Evolutionary conservation across 2,329 filamentous ascomycete species (phyloP).

Genomic region (Arthrinium puccinioides): DNA sequence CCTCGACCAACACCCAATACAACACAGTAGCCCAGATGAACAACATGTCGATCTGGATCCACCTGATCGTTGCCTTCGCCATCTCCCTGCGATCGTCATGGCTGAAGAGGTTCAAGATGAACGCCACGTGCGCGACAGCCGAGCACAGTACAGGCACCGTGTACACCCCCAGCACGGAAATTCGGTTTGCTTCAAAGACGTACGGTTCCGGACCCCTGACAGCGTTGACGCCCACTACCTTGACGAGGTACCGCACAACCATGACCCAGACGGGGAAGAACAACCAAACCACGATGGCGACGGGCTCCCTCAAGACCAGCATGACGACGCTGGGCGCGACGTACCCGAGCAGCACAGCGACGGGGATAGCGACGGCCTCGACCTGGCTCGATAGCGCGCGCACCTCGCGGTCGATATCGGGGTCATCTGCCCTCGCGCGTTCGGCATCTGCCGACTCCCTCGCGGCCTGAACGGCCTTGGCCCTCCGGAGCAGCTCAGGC

Average conservation of each 20-base stretch:
- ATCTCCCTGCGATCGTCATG: slow-evolving; percentile 40
- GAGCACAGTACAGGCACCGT: slow-evolving; percentile 36
- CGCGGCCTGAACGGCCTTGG: slow-evolving; percentile 26
- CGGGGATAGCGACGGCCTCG: slow-evolving; percentile 51
- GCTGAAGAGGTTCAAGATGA: slow-evolving; percentile 31
- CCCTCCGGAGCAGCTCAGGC: slow-evolving; percentile 39
- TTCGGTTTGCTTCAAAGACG: slow-evolving; percentile 35
- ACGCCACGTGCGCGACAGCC: slow-evolving; percentile 31
- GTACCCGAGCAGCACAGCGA: slow-evolving; percentile 39
- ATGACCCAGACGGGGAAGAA: slow-evolving; percentile 45
- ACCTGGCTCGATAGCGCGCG: slow-evolving; percentile 33
- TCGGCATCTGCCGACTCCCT: slow-evolving; percentile 10
- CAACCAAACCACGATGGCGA: slow-evolving; percentile 37
- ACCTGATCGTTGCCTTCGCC: slow-evolving; percentile 37
- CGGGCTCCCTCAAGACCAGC: slow-evolving; percentile 31
- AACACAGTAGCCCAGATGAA: slow-evolving; percentile 40
- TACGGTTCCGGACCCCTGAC: slow-evolving; percentile 21
- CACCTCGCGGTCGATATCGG: slow-evolving; percentile 19
- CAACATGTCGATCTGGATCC: slow-evolving; percentile 38
- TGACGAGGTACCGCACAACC: slow-evolving; percentile 29
- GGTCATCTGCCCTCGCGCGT: slow-evolving; percentile 16
- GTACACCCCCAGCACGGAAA: slow-evolving; percentile 34
- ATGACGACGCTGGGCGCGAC: slow-evolving; percentile 38
- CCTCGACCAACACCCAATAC: slow-evolving; percentile 47
- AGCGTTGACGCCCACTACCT: slow-evolving; percentile 14